Percentiles rank a stretch among this genome's conserved stretches.
These are phyloP conservation scores for Agaricus sinodeliciosus DNA, from an alignment of 768 basidiomycete genomes.

Conservation along the genomic window DNA sequence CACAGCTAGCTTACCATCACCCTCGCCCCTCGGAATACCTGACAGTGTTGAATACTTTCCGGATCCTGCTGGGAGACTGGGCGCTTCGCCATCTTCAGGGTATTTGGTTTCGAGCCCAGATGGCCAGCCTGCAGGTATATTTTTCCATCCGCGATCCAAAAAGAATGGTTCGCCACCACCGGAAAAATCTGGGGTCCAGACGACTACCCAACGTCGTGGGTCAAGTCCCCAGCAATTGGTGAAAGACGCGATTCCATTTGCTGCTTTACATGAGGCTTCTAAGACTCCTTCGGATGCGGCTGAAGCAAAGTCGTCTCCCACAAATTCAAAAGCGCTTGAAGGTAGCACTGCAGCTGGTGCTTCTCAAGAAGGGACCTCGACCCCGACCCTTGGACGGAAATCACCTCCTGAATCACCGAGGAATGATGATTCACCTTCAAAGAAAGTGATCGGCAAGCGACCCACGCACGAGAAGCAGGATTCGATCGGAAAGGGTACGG, in stretches of 20 bases:
- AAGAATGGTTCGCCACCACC: conserved; percentile 29
- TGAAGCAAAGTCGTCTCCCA: conserved; percentile 1
- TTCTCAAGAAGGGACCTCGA: background rate
- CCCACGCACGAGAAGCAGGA: conserved; percentile 19
- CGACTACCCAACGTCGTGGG: conserved; percentile 19
- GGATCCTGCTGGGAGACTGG: conserved; percentile 60
- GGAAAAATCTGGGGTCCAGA: conserved; percentile 41
- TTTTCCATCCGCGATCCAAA: conserved; percentile 72
- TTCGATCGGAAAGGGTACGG: conserved; percentile 17
- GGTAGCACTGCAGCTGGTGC: background rate
- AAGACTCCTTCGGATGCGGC: background rate
- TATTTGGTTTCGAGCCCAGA: conserved; percentile 89
- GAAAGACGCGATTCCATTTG: conserved; percentile 20
- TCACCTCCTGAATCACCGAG: conserved; percentile 10
- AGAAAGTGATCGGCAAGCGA: conserved; percentile 16
- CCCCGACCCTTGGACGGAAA: conserved; percentile 1
- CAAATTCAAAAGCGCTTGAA: background rate
- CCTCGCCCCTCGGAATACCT: conserved; percentile 65
- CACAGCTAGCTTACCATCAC: conserved; percentile 34
- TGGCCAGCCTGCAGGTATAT: conserved; percentile 91
- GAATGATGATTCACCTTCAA: conserved; percentile 8
- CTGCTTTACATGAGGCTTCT: conserved; percentile 26
- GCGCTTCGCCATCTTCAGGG: conserved; percentile 75
- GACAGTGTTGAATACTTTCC: conserved; percentile 79
- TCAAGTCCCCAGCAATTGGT: conserved; percentile 21